Evolutionary conservation across 225 moss, liverwort and hornwort species (phyloP).

Genomic region (Polytrichum formosum): DNA sequence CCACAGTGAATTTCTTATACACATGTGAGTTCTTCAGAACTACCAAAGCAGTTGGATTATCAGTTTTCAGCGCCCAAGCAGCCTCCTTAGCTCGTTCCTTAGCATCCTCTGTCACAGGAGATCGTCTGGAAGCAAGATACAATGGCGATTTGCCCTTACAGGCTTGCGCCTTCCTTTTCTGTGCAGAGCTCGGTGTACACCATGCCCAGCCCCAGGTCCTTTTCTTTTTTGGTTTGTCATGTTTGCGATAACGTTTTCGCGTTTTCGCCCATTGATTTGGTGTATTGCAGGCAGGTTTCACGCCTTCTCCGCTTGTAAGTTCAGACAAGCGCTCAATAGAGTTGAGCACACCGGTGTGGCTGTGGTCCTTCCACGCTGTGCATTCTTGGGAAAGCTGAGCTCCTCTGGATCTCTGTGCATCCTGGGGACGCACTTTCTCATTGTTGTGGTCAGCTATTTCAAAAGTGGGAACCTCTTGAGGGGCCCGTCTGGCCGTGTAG

Average conservation of each 20-base stretch:
- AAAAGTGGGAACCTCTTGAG: slow-evolving; percentile 2
- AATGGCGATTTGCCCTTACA: slow-evolving; percentile 11
- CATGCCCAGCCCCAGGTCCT: slow-evolving; percentile 13
- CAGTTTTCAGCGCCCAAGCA: slow-evolving; percentile 19
- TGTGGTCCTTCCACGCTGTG: not conserved
- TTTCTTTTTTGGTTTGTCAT: slow-evolving; percentile 8
- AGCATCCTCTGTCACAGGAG: slow-evolving; percentile 23
- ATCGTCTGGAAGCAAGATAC: slow-evolving; percentile 27
- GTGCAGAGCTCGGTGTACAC: slow-evolving; percentile 7
- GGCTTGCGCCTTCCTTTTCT: slow-evolving; percentile 21
- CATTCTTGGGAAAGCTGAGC: slow-evolving; percentile 2
- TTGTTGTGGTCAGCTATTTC: slow-evolving; percentile 6
- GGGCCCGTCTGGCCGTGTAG: not conserved
- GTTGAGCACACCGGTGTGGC: not conserved
- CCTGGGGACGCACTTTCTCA: not conserved
- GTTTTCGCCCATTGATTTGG: slow-evolving; percentile 15
- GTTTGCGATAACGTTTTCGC: slow-evolving; percentile 12
- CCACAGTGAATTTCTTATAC: slow-evolving; percentile 33
- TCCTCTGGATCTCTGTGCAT: not conserved
- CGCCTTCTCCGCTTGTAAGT: not conserved
- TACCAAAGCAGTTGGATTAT: slow-evolving; percentile 25
- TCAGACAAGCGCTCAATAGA: slow-evolving; percentile 2
- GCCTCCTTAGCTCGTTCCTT: slow-evolving; percentile 28
- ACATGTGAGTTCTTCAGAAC: slow-evolving; percentile 44
- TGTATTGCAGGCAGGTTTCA: slow-evolving; percentile 5